Evolutionary conservation across 108 stramenopile species (phyloP).

Genomic region (Mayamaea pseudoterrestris): DNA sequence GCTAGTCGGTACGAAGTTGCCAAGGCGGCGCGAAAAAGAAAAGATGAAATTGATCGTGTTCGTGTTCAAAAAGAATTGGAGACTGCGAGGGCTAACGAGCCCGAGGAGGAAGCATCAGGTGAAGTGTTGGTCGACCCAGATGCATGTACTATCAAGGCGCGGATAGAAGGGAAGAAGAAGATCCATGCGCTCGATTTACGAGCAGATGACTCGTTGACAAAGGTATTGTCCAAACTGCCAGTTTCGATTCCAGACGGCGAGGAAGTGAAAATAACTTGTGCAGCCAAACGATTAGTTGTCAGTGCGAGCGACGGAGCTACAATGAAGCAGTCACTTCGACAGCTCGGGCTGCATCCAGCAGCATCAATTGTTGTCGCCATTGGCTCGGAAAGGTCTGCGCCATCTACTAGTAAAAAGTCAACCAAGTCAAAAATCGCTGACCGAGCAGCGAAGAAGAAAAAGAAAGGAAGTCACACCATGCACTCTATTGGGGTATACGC

Average conservation of each 20-base stretch:
- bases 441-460: constrained; percentile 50
- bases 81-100: constrained; percentile 16
- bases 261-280: constrained; percentile 67
- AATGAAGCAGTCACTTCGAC: constrained; percentile 41
- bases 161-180: constrained; percentile 69
- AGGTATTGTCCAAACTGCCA: constrained; percentile 31
- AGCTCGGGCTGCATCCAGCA: constrained; percentile 42
- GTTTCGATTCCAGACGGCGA: constrained; percentile 22
- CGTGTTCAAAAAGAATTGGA: constrained; percentile 28
- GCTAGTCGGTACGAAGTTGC: constrained; percentile 57
- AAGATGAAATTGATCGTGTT: constrained; percentile 46
- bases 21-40: constrained; percentile 42
- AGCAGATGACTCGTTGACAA: constrained; percentile 38
- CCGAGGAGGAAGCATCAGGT: constrained; percentile 26
- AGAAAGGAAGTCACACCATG: constrained; percentile 79
- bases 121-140: constrained; percentile 29
- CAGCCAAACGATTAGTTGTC: constrained; percentile 55
- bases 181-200: constrained; percentile 40
- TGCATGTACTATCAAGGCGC: constrained; percentile 36
- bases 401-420: constrained; percentile 2
- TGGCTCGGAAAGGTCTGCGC: constrained; percentile 14
- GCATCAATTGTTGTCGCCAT: constrained; percentile 60
- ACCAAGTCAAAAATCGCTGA: constrained; percentile 32
- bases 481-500: constrained; percentile 81
- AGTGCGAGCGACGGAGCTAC: constrained; percentile 42